Conservation (phyloP, 2,329 filamentous ascomycete genomes). For the Cladosporium halotolerans region DNA sequence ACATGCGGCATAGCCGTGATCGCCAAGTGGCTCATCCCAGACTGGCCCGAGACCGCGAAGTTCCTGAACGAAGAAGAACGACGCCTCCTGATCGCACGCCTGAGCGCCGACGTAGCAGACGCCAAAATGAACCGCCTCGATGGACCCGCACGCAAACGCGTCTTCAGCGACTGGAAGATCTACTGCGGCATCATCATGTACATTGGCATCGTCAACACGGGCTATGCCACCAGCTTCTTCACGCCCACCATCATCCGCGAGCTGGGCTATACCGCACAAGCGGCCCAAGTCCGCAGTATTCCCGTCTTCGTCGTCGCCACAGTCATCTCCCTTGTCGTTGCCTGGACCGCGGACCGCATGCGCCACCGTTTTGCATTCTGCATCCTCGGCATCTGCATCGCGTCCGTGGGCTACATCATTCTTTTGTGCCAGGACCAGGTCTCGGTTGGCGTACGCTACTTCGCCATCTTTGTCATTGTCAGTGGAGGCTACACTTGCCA, state of each 20-base stretch:
- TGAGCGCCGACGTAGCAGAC: conserved; percentile 32
- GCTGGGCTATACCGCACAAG: conserved; percentile 37
- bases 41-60: conserved; percentile 40
- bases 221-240: conserved; percentile 40
- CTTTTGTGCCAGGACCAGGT: conserved; percentile 45
- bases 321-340: conserved; percentile 35
- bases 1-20: conserved; percentile 22
- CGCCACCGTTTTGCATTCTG: conserved; percentile 51
- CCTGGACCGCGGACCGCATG: conserved; percentile 46
- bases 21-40: conserved; percentile 31
- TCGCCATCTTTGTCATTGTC: conserved; percentile 50
- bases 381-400: conserved; percentile 44
- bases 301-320: conserved; percentile 32
- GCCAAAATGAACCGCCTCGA: conserved; percentile 50
- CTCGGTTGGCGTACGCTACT: conserved; percentile 46
- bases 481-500: conserved; percentile 50
- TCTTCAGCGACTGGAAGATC: conserved; percentile 44
- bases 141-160: conserved; percentile 41
- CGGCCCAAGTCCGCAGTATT: conserved; percentile 34
- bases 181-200: conserved; percentile 36
- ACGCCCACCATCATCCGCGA: conserved; percentile 38
- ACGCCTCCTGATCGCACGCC: conserved; percentile 36
- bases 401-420: conserved; percentile 51
- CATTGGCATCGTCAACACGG: conserved; percentile 38
- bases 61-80: conserved; percentile 45